Evolutionary conservation across 345 rosid species (phyloP), one percentile per base, ranked within the genome.

Genomic region (Luvunga scandens): DNA sequence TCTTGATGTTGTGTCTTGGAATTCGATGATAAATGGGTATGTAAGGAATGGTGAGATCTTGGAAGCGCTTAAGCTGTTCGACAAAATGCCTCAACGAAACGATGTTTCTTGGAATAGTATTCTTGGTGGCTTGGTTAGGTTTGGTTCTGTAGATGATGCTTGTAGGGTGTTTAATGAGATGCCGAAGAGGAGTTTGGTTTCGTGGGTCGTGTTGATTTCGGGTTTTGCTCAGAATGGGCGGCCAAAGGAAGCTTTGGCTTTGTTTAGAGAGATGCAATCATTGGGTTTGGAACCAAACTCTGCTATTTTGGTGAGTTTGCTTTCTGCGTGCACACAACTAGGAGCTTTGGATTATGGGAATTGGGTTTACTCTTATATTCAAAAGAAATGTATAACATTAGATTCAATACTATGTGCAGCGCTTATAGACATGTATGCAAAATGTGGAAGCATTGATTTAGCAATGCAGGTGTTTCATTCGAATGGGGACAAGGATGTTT

Each of bases 361-460:
- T 77, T 82, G 81, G 79, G 68, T 85, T 48, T 82, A 82, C 79
- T 84, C 82, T 33, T 79, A 85, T 75, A 80, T 78, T 22, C 77
- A 53, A 33, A 85, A 80, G 81, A 75, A 78, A 5, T 45, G 53
- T 9, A 71, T 77, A 66, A 45, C 55, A 65, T 63, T 67, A 6
- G 79, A 80, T 72, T 70, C 83, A 59, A 77, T 71, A 33, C 85
- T 85, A 18, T 64, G 42, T 62, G 78, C 81, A 66, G 85, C 82
- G 22, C 56, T 85, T 55, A 66, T 85, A 65, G 81, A 82, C 31
- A 80, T 82, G 87, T 85, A 82, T 77, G 64, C 83, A 22, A 85
- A 82, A 73, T 85, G 87, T 48, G 87, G 87, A 59, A 73, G 76
- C 59, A 55, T 85, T 9, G 42, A 33, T 60, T 73, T 73, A 63